Conservation (phyloP, 805 yeast species). For the Metschnikowia cubensis region DNA sequence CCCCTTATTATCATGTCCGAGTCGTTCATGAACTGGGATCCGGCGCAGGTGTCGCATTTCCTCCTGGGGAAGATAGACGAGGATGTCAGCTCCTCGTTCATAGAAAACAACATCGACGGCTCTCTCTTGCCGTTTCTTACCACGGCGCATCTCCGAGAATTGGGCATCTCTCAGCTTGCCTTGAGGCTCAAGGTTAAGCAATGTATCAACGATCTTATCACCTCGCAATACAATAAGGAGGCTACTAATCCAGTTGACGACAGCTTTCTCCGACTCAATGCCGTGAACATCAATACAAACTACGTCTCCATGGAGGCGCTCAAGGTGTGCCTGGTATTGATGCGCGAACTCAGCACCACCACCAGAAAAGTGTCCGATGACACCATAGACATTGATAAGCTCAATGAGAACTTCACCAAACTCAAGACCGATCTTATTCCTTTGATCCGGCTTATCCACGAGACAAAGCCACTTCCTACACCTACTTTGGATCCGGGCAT, state of each 20-base stretch:
- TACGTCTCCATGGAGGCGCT: constrained; percentile 36
- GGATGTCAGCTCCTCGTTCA: constrained; percentile 34
- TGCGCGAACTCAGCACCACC: constrained; percentile 32
- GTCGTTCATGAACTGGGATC: constrained; percentile 41
- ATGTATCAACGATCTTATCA: constrained; percentile 51
- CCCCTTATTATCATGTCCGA: constrained; percentile 17
- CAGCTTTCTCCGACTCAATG: constrained; percentile 25
- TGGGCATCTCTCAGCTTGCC: constrained; percentile 55
- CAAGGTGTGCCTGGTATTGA: constrained; percentile 29
- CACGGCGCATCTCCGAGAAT: constrained; percentile 66
- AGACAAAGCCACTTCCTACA: constrained; percentile 63
- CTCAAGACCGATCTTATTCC: constrained; percentile 65
- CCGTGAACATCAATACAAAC: constrained; percentile 35
- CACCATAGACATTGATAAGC: constrained; percentile 31
- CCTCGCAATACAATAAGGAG: constrained; percentile 25
- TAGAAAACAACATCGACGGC: constrained; percentile 66
- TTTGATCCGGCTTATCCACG: constrained; percentile 56
- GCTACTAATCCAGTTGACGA: constrained; percentile 16
- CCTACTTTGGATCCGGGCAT: constrained; percentile 48
- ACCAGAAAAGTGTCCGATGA: constrained; percentile 16
- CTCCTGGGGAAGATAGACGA: constrained; percentile 24
- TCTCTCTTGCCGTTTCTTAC: constrained; percentile 64
- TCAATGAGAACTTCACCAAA: constrained; percentile 52
- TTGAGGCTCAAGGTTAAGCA: constrained; percentile 59
- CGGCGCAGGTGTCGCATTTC: constrained; percentile 41